These are phyloP conservation scores for Colletotrichum tamarilloi DNA, from an alignment of 2,329 filamentous ascomycete species.

Conservation along the genomic window DNA sequence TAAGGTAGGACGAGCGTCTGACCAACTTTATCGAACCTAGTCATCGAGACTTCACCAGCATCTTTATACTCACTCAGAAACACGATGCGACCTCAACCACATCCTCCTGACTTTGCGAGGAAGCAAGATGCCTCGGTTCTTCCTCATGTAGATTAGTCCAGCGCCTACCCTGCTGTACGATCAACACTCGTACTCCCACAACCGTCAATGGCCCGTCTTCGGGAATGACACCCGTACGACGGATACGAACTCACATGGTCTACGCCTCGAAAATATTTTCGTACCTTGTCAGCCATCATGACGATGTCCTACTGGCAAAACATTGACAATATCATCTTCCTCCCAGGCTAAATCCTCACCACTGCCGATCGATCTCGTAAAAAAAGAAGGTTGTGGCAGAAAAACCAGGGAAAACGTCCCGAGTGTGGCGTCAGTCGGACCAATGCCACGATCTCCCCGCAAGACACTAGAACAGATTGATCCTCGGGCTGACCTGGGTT, in stretches of 20 bases:
- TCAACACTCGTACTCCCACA: not conserved
- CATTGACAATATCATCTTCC: not conserved
- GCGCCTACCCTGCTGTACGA: not conserved
- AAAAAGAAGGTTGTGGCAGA: not conserved
- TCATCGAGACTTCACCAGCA: not conserved
- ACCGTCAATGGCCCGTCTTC: constrained; percentile 2
- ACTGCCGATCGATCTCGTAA: not conserved
- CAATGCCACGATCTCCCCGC: not conserved
- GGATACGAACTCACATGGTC: constrained; percentile 20
- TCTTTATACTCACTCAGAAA: not conserved
- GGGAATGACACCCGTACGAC: not conserved
- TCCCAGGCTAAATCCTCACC: too few species aligned
- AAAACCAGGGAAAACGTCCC: not conserved
- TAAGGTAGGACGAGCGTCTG: too few species aligned
- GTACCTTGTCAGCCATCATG: not conserved
- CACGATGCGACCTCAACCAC: not conserved
- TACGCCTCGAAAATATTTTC: not conserved
- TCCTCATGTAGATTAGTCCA: not conserved
- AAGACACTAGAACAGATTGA: constrained; percentile 12
- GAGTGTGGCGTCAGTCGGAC: not conserved
- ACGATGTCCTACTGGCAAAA: not conserved
- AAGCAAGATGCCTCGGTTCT: not conserved
- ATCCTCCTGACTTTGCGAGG: not conserved
- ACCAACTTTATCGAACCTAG: not conserved
- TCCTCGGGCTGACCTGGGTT: not conserved